Base-by-base conservation (phyloP, 2,329 filamentous ascomycete species). In the Cladophialophora chaetospira region DNA sequence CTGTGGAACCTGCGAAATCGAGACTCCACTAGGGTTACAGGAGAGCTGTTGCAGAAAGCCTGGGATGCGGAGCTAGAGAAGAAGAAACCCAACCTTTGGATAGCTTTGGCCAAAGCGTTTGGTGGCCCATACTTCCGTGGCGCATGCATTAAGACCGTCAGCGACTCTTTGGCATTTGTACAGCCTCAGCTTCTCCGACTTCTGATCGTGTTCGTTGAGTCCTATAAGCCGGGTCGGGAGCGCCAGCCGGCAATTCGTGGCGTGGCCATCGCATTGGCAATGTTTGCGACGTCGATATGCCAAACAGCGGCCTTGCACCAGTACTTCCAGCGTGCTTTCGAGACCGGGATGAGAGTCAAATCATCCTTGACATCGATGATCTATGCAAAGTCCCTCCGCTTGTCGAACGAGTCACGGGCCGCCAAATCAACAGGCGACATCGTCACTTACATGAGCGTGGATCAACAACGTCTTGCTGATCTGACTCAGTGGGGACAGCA, bases 391-490 rank as follows among this genome's bases (percentile, higher is more conserved):
- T 88, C 92, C 0, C 80, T 97, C 61, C 87, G 85, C 62, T 79
- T 99, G 15, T 97, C 93, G 4, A 97, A 96, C 67, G 94, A 99
- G 74, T 94, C 94, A 6, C 85, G 93, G 52, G 83, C 91, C 2
- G 76, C 86, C 42, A 97, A 97, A 75, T 89, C 90, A 0, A 99
- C 94, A 0, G 94, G 94, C 55, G 95, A 99, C 68, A 97, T 99
- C 68, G 94, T 99, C 71, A 99, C 99, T 71, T 94, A 96, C 75
- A 99, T 99, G 93, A 94, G 95, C 43, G 93, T 99, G 8, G 94
- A 99, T 71, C 93, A 93, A 11, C 94, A 99, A 73, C 88, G 95
- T 63, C 81, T 99, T 15, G 89, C 97, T 68, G 94, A 99, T 73
- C 78, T 99, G 55, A 91, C 93, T 2, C 95, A 99, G 69, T 99